These are phyloP conservation scores for Arctostaphylos glauca DNA, from an alignment of 148 eudicot species.

Conservation along the genomic window DNA sequence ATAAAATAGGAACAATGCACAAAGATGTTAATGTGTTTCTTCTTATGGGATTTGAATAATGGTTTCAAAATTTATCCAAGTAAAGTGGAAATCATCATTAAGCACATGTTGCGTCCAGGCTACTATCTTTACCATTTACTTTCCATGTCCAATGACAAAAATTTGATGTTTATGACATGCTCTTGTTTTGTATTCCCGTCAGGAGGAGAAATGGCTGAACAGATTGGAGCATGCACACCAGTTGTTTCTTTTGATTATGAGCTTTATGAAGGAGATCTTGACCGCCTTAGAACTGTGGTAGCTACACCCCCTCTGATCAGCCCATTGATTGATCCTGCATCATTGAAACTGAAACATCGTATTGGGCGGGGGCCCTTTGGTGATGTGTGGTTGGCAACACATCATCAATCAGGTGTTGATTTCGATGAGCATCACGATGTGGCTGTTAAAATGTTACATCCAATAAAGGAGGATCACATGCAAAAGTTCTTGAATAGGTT, in stretches of 20 bases:
- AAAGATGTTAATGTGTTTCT: not conserved
- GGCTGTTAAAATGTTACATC: conserved; percentile 70
- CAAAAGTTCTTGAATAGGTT: conserved; percentile 55
- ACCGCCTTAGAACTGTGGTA: conserved; percentile 62
- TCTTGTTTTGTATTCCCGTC: not conserved
- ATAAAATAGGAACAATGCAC: not conserved
- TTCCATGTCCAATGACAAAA: not conserved
- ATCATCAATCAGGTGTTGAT: conserved; percentile 67
- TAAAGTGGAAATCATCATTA: not conserved
- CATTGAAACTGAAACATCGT: conserved; percentile 71
- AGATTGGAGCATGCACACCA: conserved; percentile 17
- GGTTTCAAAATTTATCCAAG: not conserved
- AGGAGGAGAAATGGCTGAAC: conserved; percentile 32
- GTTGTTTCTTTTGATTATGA: conserved; percentile 66
- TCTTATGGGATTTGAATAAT: not conserved
- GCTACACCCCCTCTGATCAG: conserved; percentile 53
- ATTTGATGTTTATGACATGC: not conserved
- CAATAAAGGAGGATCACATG: conserved; percentile 53
- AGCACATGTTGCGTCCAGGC: not conserved
- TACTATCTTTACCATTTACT: not conserved
- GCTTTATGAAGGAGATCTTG: conserved; percentile 80
- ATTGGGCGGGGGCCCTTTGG: conserved; percentile 84
- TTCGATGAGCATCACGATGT: conserved; percentile 92
- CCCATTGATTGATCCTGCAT: conserved; percentile 63
- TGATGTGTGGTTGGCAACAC: conserved; percentile 92